Evolutionary conservation across 2,329 filamentous ascomycete species (phyloP).

Genomic region (Setomelanomma holmii): DNA sequence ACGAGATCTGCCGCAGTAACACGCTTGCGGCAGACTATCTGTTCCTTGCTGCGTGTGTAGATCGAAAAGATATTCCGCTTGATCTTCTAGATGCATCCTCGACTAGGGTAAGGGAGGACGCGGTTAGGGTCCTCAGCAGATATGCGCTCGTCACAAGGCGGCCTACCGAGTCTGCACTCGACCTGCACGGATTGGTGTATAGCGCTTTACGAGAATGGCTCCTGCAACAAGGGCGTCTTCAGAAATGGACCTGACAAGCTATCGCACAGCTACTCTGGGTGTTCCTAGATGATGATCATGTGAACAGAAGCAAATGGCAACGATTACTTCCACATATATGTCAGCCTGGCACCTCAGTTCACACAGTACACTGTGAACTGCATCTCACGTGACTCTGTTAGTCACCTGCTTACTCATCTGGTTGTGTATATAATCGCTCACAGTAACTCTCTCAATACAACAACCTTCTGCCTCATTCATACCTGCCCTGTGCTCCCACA

Average conservation of each 20-base stretch:
- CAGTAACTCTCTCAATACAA: no score
- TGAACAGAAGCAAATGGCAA: slow-evolving; percentile 29
- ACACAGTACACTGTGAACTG: no score
- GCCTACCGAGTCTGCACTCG: slow-evolving; percentile 12
- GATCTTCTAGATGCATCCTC: slow-evolving; percentile 22
- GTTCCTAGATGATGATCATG: slow-evolving; percentile 20
- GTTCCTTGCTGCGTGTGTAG: slow-evolving; percentile 50
- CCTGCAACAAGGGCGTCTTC: slow-evolving; percentile 3
- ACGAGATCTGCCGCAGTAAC: slow-evolving; percentile 32
- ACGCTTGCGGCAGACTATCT: slow-evolving; percentile 46
- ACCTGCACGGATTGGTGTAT: slow-evolving; percentile 22
- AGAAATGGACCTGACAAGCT: slow-evolving; percentile 12
- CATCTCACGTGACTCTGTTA: no score
- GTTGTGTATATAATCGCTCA: no score
- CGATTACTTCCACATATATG: slow-evolving; percentile 23
- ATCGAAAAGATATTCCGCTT: slow-evolving; percentile 24
- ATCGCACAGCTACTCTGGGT: slow-evolving; percentile 17
- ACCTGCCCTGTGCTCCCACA: no score
- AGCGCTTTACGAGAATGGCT: slow-evolving; percentile 12
- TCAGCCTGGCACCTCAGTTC: no score
- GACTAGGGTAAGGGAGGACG: no score
- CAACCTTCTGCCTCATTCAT: no score
- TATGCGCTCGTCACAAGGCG: slow-evolving; percentile 19
- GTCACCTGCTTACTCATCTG: no score
- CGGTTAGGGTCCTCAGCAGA: slow-evolving; percentile 7